Evolutionary conservation across 2,329 filamentous ascomycete genomes (phyloP).

Genomic region (Verticillium tricorpus): DNA sequence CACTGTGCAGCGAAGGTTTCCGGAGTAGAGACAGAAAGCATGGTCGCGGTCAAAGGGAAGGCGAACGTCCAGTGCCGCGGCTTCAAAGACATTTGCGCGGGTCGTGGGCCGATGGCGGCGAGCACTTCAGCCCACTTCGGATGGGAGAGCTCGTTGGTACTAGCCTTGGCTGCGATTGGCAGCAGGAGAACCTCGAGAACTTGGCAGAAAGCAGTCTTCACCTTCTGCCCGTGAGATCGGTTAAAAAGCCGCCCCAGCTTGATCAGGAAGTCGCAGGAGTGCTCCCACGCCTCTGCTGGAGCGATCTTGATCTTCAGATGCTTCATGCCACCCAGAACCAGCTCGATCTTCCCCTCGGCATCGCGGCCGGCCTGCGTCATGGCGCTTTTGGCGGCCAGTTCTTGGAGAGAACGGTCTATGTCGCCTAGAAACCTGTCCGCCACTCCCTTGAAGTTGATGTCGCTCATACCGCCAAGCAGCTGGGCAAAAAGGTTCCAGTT

Average conservation of each 20-base stretch:
- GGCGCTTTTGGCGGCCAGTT: conserved; percentile 67
- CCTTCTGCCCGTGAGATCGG: conserved; percentile 77
- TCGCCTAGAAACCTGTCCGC: conserved; percentile 77
- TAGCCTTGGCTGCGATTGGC: conserved; percentile 78
- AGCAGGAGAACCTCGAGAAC: conserved; percentile 82
- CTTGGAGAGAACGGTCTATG: conserved; percentile 71
- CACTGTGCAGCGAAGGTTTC: conserved; percentile 84
- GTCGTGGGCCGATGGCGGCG: conserved; percentile 68
- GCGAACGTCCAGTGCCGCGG: conserved; percentile 87
- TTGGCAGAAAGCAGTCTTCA: conserved; percentile 94
- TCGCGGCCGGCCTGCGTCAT: conserved; percentile 44
- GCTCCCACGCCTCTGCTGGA: conserved; percentile 73
- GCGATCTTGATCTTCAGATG: conserved; percentile 74
- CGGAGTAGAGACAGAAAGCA: conserved; percentile 82
- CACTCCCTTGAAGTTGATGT: conserved; percentile 82
- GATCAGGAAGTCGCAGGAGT: conserved; percentile 84
- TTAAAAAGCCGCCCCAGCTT: conserved; percentile 77
- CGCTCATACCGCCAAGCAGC: conserved; percentile 92
- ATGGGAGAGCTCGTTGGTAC: conserved; percentile 68
- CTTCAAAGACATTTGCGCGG: conserved; percentile 83
- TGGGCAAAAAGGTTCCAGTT: conserved; percentile 96
- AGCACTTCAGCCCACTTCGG: conserved; percentile 87
- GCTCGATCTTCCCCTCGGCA: conserved; percentile 74
- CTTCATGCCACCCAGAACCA: conserved; percentile 88
- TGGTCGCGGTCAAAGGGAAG: conserved; percentile 80